A percentile compares a stretch with the other conserved stretches of the same genome.
phyloP scores from a whole-genome alignment of 139 green algal genomes.

The Chlorella sp. region DNA sequence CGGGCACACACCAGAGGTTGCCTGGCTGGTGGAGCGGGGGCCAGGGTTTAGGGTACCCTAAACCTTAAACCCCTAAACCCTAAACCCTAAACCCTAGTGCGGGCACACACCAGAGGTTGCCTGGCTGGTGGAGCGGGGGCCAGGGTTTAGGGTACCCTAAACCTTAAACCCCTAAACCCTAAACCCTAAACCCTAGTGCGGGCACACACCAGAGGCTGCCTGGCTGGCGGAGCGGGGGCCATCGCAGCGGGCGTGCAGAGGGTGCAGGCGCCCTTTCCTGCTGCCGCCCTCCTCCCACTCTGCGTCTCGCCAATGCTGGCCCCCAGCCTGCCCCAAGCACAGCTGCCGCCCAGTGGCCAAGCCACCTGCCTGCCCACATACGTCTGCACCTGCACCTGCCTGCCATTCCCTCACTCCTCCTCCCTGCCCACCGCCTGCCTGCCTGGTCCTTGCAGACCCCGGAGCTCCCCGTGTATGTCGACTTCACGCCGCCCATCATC shows the following conservation, averaged over 20 bases:
- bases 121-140: too few relatives aligned
- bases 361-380: neutral
- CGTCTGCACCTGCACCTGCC: neutral
- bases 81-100: too few relatives aligned
- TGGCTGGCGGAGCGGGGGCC: neutral
- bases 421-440: too few relatives aligned
- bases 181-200: too few relatives aligned
- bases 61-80: too few relatives aligned
- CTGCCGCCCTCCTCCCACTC: neutral
- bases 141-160: too few relatives aligned
- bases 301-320: neutral
- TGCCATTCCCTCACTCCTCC: neutral
- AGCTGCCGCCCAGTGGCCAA: neutral
- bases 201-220: neutral
- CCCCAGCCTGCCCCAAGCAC: too few relatives aligned
- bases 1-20: too few relatives aligned
- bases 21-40: too few relatives aligned
- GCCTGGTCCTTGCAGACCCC: neutral
- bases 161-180: too few relatives aligned
- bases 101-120: too few relatives aligned
- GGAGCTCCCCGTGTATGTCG: conserved; percentile 36
- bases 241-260: neutral
- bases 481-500: conserved; percentile 22
- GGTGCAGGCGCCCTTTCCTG: neutral
- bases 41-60: too few relatives aligned